phyloP scores from a whole-genome alignment of 2,329 filamentous ascomycete species.

The Neurospora sp. region DNA sequence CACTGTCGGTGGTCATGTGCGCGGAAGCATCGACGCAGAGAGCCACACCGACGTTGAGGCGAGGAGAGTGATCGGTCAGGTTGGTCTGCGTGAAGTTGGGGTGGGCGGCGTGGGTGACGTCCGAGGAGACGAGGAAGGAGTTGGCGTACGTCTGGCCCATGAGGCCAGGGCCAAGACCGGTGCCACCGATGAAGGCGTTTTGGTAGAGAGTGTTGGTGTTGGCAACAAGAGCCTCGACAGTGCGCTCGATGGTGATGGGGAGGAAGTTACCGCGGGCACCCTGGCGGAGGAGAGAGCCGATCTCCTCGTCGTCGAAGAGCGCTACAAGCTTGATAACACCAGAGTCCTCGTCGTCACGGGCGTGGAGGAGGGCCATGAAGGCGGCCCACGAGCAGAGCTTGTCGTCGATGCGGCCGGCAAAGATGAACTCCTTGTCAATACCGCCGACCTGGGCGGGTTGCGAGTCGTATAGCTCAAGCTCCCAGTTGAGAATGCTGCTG shows the following conservation, averaged over 20 bases:
- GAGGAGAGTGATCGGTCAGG: slow-evolving; percentile 74
- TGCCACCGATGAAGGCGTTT: slow-evolving; percentile 10
- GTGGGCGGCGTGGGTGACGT: slow-evolving; percentile 90
- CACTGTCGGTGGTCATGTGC: slow-evolving; percentile 90
- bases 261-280: slow-evolving; percentile 87
- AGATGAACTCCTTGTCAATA: slow-evolving; percentile 87
- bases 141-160: slow-evolving; percentile 79
- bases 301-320: slow-evolving; percentile 97
- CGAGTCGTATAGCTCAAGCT: slow-evolving; percentile 86
- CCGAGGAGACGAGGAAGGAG: slow-evolving; percentile 84
- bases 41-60: slow-evolving; percentile 78
- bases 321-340: slow-evolving; percentile 80
- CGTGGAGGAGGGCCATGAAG: slow-evolving; percentile 69
- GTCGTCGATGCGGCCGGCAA: slow-evolving; percentile 90
- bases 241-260: slow-evolving; percentile 68
- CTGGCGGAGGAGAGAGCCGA: slow-evolving; percentile 82
- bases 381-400: slow-evolving; percentile 95
- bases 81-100: slow-evolving; percentile 86
- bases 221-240: slow-evolving; percentile 58
- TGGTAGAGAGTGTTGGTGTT: slow-evolving; percentile 23
- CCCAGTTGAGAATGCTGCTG: slow-evolving; percentile 82
- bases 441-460: slow-evolving; percentile 79
- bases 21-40: slow-evolving; percentile 79
- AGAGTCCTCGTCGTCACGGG: slow-evolving; percentile 44
- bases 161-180: slow-evolving; percentile 47